Conservation (phyloP, 495 filamentous ascomycete species). For the Parmelia sp. region DNA sequence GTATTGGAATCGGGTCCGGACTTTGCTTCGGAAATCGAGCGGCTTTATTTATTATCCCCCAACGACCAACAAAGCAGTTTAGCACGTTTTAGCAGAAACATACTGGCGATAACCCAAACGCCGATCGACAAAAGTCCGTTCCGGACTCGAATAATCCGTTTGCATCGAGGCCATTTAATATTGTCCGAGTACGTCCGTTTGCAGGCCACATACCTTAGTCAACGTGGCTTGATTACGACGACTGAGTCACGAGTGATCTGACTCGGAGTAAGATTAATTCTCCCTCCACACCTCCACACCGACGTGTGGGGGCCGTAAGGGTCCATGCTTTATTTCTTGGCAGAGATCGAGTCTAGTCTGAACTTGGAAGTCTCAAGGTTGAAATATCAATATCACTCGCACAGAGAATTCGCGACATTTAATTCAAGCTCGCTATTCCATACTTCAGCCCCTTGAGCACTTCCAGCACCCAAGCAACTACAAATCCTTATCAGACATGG, state of each 20-base stretch:
- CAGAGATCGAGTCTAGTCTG: not conserved
- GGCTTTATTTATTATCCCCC: not conserved
- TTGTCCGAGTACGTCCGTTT: too few relatives aligned
- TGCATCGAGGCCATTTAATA: too few relatives aligned
- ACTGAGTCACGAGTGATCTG: too few relatives aligned
- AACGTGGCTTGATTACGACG: too few relatives aligned
- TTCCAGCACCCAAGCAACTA: not conserved
- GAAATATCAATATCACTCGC: slow-evolving; percentile 4
- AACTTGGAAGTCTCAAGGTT: too few relatives aligned
- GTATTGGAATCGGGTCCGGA: not conserved
- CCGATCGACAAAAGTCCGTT: not conserved
- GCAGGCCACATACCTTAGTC: too few relatives aligned
- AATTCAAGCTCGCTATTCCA: not conserved
- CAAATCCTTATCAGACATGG: not conserved
- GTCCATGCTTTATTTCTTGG: slow-evolving; percentile 1
- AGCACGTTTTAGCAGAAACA: too few relatives aligned
- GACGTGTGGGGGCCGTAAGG: too few relatives aligned
- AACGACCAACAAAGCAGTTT: too few relatives aligned
- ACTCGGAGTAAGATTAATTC: too few relatives aligned
- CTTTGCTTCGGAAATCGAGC: slow-evolving; percentile 12
- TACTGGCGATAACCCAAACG: not conserved
- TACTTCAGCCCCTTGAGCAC: not conserved
- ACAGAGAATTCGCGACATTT: slow-evolving; percentile 1
- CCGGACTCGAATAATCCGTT: too few relatives aligned
- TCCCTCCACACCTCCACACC: too few relatives aligned